Evolutionary conservation across 176 grass and related monocot genomes (phyloP).

Genomic region (Dendrocalamus sinicus): DNA sequence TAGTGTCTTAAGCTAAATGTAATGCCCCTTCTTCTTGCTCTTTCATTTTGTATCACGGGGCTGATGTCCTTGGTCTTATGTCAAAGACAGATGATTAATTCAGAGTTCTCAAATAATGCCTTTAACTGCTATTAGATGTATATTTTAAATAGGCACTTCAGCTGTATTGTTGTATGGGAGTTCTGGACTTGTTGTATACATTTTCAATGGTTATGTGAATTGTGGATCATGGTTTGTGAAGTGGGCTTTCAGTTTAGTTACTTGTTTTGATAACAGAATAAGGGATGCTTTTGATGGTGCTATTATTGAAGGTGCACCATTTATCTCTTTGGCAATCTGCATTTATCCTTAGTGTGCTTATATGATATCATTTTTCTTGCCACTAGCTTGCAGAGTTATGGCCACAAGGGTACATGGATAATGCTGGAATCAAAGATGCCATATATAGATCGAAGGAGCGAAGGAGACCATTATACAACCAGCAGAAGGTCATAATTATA

Average conservation of each 20-base stretch:
- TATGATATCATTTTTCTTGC: conserved; percentile 34
- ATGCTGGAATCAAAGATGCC: conserved; percentile 96
- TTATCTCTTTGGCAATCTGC: conserved; percentile 13
- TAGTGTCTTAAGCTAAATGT: conserved; percentile 30
- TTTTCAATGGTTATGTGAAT: background rate
- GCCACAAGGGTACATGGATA: conserved; percentile 96
- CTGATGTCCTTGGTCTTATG: conserved; percentile 1
- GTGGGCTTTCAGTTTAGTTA: background rate
- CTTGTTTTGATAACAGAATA: conserved; percentile 19
- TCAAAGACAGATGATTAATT: background rate
- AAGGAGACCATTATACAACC: conserved; percentile 60
- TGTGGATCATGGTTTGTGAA: background rate
- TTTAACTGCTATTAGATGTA: conserved; percentile 22
- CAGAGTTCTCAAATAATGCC: conserved; percentile 11
- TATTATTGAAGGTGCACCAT: conserved; percentile 3
- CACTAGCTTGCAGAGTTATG: conserved; percentile 89
- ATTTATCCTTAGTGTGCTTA: conserved; percentile 19
- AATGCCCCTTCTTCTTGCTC: conserved; percentile 18
- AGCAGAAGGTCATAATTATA: conserved; percentile 74
- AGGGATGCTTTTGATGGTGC: background rate
- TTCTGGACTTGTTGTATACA: background rate
- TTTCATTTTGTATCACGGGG: conserved; percentile 7
- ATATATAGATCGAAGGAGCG: conserved; percentile 90
- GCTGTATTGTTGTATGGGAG: background rate
- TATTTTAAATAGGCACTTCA: background rate